These are phyloP conservation scores for Geotrichum macrosporum DNA, from an alignment of 1,139 yeast genomes.

Conservation along the genomic window DNA sequence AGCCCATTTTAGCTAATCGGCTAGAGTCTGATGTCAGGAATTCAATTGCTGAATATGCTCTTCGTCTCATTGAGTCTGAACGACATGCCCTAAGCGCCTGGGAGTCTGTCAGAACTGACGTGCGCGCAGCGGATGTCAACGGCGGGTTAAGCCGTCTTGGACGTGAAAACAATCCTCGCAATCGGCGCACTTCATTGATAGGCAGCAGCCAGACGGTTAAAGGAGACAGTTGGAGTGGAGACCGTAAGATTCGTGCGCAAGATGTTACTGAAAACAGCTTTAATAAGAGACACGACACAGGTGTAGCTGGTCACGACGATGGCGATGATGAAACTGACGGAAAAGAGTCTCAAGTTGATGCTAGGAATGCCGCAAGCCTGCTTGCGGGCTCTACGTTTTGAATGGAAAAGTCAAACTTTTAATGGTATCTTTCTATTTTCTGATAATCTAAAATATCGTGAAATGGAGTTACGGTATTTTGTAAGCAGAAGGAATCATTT, in stretches of 20 bases:
- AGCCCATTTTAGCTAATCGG: constrained; percentile 51
- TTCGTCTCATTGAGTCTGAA: constrained; percentile 79
- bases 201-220: constrained; percentile 47
- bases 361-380: constrained; percentile 74
- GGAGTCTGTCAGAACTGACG: constrained; percentile 69
- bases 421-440: no score
- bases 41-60: constrained; percentile 56
- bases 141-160: constrained; percentile 86
- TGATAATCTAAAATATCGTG: no score
- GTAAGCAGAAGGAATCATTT: no score
- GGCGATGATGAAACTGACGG: constrained; percentile 32
- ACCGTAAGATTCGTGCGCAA: constrained; percentile 41
- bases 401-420: not conserved
- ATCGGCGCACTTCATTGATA: constrained; percentile 28
- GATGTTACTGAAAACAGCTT: constrained; percentile 30
- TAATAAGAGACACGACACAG: constrained; percentile 22
- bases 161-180: constrained; percentile 51
- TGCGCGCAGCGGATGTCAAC: constrained; percentile 68
- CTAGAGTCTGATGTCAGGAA: constrained; percentile 54
- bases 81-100: constrained; percentile 71
- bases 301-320: constrained; percentile 18
- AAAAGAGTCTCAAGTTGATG: constrained; percentile 53
- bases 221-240: constrained; percentile 63
- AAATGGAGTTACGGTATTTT: no score
- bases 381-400: constrained; percentile 73